Evolutionary conservation across 2,329 filamentous ascomycete species (phyloP).

Genomic region (Nemania sp.): DNA sequence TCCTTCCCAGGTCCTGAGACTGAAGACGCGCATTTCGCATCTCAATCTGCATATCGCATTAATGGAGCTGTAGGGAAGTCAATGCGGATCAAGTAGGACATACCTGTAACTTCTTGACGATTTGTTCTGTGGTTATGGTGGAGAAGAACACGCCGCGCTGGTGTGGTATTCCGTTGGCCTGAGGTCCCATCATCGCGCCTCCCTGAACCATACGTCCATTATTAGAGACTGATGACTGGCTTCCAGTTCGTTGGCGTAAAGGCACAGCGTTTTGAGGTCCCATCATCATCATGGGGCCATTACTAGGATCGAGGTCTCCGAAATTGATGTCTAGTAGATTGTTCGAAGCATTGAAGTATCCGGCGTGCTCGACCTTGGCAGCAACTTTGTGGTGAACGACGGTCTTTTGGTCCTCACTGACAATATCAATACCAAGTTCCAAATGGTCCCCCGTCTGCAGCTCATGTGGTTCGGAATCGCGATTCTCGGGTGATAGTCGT

Average conservation of each 20-base stretch:
- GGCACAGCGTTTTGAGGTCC: constrained; percentile 75
- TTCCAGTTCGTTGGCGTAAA: constrained; percentile 76
- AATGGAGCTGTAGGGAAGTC: constrained; percentile 23
- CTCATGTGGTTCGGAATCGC: constrained; percentile 95
- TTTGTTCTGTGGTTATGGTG: constrained; percentile 92
- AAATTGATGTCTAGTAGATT: constrained; percentile 91
- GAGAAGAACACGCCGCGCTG: constrained; percentile 88
- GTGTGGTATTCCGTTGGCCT: constrained; percentile 72
- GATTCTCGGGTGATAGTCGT: constrained; percentile 90
- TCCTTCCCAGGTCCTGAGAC: constrained; percentile 84
- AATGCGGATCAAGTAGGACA: constrained; percentile 52
- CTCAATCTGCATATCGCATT: constrained; percentile 72
- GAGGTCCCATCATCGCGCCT: constrained; percentile 61
- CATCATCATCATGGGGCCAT: constrained; percentile 79
- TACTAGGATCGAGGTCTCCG: constrained; percentile 87
- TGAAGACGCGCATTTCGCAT: constrained; percentile 91
- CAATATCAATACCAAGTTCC: constrained; percentile 97
- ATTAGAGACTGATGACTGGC: constrained; percentile 71
- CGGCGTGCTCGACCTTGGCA: constrained; percentile 95
- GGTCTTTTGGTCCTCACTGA: constrained; percentile 98
- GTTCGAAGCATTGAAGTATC: constrained; percentile 78
- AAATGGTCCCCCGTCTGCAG: constrained; percentile 90
- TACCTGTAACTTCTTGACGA: constrained; percentile 88
- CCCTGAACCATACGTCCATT: constrained; percentile 71
- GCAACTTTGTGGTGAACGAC: constrained; percentile 99